A percentile compares a stretch with the other conserved stretches of the same genome.
phyloP scores from a whole-genome alignment of 495 filamentous ascomycete genomes.

The Margaritispora aquatica region DNA sequence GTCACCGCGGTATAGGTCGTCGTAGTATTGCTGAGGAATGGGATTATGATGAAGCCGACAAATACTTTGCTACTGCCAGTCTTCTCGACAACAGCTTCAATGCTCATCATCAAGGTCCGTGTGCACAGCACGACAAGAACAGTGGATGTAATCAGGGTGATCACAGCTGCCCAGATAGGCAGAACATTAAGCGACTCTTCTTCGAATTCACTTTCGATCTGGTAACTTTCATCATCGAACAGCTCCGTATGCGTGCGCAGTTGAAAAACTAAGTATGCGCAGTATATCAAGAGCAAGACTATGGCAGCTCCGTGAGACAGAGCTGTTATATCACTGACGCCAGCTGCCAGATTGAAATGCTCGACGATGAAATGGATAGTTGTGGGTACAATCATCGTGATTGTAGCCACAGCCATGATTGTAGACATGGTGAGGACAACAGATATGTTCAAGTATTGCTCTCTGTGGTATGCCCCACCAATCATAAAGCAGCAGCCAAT shows the following conservation, averaged over 20 bases:
- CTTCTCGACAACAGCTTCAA: constrained; percentile 23
- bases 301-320: constrained; percentile 11
- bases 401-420: constrained; percentile 9
- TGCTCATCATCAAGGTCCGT: constrained; percentile 7
- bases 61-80: constrained; percentile 38
- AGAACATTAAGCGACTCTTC: neutral
- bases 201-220: neutral
- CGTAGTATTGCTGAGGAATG: constrained; percentile 87
- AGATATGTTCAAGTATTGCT: neutral
- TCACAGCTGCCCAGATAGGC: neutral
- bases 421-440: constrained; percentile 3
- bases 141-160: neutral
- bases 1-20: constrained; percentile 83
- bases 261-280: constrained; percentile 9
- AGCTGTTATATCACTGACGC: neutral
- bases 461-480: neutral
- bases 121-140: constrained; percentile 2
- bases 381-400: constrained; percentile 7
- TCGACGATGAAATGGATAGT: constrained; percentile 3
- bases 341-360: neutral
- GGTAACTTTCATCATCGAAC: constrained; percentile 1
- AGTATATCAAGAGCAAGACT: constrained; percentile 10
- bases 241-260: neutral
- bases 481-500: constrained; percentile 11
- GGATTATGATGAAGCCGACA: constrained; percentile 79